A percentile compares a stretch with the other conserved stretches of the same genome.
phyloP scores from a whole-genome alignment of 2,329 filamentous ascomycete genomes.

The Diaporthe citriasiana region DNA sequence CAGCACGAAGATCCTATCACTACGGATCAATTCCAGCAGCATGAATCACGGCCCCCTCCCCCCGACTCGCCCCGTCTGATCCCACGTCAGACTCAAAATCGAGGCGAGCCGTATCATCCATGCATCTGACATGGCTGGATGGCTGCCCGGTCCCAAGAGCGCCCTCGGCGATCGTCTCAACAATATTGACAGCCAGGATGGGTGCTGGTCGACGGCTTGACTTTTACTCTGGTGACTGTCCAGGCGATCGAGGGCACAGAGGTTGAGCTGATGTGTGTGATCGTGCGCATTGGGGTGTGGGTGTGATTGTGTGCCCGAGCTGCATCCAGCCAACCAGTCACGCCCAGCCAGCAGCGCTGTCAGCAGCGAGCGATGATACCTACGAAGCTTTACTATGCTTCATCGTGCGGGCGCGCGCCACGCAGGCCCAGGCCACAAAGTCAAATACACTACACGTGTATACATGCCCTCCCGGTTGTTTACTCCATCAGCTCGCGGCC shows the following conservation, averaged over 20 bases:
- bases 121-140: conserved; percentile 21
- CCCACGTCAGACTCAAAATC: conserved; percentile 12
- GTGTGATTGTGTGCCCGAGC: conserved; percentile 24
- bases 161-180: conserved; percentile 16
- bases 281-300: background rate
- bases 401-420: conserved; percentile 21
- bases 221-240: background rate
- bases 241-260: conserved; percentile 26
- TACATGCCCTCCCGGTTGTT: background rate
- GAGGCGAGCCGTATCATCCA: conserved; percentile 14
- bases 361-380: background rate
- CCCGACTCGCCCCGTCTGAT: conserved; percentile 16
- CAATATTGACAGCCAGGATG: background rate
- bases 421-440: conserved; percentile 4
- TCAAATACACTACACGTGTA: conserved; percentile 4
- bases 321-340: background rate
- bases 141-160: background rate
- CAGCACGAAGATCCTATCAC: conserved; percentile 6
- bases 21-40: conserved; percentile 6
- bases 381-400: conserved; percentile 21
- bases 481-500: background rate
- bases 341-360: background rate
- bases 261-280: conserved; percentile 8
- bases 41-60: conserved; percentile 3
- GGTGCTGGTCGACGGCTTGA: background rate